Percentiles rank a stretch among this genome's conserved stretches.
phyloP scores from a whole-genome alignment of 441 rosid species.

The Mallotus japonicus region DNA sequence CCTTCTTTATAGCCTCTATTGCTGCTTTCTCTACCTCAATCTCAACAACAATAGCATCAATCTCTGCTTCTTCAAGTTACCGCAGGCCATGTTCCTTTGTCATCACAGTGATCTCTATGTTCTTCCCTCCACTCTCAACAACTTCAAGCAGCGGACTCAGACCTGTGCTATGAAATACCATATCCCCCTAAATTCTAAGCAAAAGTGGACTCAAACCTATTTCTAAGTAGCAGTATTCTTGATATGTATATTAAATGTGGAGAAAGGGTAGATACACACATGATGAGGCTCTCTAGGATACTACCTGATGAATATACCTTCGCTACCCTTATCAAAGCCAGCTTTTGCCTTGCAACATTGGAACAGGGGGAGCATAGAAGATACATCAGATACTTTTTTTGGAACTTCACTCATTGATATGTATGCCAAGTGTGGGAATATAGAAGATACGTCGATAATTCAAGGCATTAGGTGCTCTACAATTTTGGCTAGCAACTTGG shows the following conservation, averaged over 20 bases:
- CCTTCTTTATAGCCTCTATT: too few relatives aligned
- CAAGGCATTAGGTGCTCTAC: neutral
- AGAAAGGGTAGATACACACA: constrained; percentile 22
- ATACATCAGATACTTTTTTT: constrained; percentile 27
- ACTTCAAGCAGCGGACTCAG: too few relatives aligned
- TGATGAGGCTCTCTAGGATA: constrained; percentile 31
- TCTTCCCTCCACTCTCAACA: too few relatives aligned
- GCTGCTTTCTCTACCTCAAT: too few relatives aligned
- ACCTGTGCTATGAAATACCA: too few relatives aligned
- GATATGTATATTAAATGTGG: constrained; percentile 37
- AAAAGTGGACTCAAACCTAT: constrained; percentile 27
- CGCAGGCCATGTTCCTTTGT: too few relatives aligned
- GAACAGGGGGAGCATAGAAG: constrained; percentile 33
- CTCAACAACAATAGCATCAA: too few relatives aligned
- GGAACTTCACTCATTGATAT: constrained; percentile 26
- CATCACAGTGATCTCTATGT: too few relatives aligned
- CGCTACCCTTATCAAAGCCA: constrained; percentile 33
- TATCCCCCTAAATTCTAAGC: too few relatives aligned
- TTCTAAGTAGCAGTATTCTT: constrained; percentile 26
- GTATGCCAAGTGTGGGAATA: constrained; percentile 30
- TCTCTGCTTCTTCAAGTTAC: too few relatives aligned
- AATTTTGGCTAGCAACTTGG: neutral
- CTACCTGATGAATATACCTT: constrained; percentile 32
- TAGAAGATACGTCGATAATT: constrained; percentile 31
- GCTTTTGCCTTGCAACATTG: constrained; percentile 30